Conservation (phyloP, 2,329 filamentous ascomycete genomes). For the Aureobasidium lini region DNA sequence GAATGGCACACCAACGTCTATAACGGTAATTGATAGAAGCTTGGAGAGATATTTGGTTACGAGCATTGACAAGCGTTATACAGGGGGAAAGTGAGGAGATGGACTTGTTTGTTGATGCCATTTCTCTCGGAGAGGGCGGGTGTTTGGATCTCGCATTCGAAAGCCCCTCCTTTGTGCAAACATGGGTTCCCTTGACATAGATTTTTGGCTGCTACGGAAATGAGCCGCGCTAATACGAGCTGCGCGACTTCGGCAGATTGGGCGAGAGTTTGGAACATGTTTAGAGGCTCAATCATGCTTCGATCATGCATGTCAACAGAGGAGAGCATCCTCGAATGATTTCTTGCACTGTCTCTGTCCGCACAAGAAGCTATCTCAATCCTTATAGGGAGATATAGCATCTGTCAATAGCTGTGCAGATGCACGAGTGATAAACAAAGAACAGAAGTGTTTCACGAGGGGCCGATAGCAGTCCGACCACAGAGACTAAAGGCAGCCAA, state of each 20-base stretch:
- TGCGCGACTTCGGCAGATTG: background rate
- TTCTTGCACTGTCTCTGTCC: background rate
- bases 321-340: too few relatives aligned
- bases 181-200: background rate
- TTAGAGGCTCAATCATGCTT: background rate
- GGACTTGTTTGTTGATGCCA: background rate
- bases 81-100: background rate
- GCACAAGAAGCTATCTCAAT: background rate
- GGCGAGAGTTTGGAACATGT: background rate
- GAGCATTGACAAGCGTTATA: slow-evolving; percentile 4
- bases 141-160: background rate
- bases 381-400: background rate
- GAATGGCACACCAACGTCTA: background rate
- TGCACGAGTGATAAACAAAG: background rate
- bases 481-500: background rate
- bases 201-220: background rate
- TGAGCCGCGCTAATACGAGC: background rate
- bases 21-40: background rate
- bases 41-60: background rate
- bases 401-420: background rate
- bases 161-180: background rate
- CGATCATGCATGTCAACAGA: background rate
- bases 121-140: background rate
- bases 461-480: background rate
- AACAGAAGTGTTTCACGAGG: background rate